phyloP scores from a whole-genome alignment of 2,329 filamentous ascomycete genomes.

The Exophiala sp. region DNA sequence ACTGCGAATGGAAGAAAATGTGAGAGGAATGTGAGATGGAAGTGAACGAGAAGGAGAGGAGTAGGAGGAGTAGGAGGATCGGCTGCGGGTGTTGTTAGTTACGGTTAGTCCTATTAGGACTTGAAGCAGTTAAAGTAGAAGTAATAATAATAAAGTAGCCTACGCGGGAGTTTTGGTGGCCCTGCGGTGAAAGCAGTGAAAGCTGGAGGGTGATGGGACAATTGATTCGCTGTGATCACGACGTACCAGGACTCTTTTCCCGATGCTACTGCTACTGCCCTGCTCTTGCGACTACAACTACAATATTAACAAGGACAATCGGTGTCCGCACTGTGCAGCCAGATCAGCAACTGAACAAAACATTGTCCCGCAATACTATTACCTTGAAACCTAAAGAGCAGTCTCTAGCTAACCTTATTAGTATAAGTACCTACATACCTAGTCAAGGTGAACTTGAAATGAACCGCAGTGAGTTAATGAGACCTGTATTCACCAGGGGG shows the following conservation, averaged over 20 bases:
- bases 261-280: neutral
- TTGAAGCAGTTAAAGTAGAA: neutral
- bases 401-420: no score
- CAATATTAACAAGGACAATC: no score
- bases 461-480: no score
- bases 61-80: slow-evolving; percentile 7
- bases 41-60: slow-evolving; percentile 8
- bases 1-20: slow-evolving; percentile 6
- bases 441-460: no score
- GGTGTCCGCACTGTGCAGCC: no score
- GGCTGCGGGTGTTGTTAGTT: slow-evolving; percentile 4
- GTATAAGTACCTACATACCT: no score
- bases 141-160: neutral
- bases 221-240: neutral
- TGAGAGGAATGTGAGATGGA: neutral
- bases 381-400: no score
- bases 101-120: neutral
- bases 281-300: no score
- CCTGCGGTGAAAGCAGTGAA: slow-evolving; percentile 1
- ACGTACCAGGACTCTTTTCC: neutral
- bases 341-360: no score
- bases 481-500: no score
- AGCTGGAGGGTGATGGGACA: neutral
- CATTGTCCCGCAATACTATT: no score
- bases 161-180: neutral